Evolutionary conservation across 495 filamentous ascomycete genomes (phyloP).

Genomic region (Aspergillus conjunctus): DNA sequence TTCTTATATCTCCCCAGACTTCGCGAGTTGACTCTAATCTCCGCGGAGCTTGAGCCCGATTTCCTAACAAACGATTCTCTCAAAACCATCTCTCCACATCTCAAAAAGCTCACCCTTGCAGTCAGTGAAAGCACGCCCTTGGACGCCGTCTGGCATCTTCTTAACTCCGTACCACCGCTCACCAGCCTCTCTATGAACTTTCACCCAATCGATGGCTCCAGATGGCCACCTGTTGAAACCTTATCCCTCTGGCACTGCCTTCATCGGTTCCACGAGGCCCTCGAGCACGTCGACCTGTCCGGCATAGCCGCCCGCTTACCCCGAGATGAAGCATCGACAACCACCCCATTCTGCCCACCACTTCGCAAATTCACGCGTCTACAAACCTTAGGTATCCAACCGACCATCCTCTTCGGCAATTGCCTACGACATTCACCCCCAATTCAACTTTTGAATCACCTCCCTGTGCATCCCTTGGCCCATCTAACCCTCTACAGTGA

Average conservation of each 20-base stretch:
- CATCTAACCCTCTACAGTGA: conserved; percentile 1
- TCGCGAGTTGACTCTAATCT: too few species aligned
- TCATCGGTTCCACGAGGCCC: not conserved
- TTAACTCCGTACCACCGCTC: too few species aligned
- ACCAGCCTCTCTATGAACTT: not conserved
- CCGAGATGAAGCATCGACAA: not conserved
- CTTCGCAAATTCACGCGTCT: not conserved
- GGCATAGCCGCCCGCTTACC: not conserved
- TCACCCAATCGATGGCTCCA: not conserved
- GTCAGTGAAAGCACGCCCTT: too few species aligned
- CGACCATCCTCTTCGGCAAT: not conserved
- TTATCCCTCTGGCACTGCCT: not conserved
- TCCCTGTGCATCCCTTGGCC: not conserved
- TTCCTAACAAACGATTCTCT: too few species aligned
- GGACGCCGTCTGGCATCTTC: too few species aligned
- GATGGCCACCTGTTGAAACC: not conserved
- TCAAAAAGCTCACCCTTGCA: too few species aligned
- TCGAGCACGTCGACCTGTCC: conserved; percentile 5
- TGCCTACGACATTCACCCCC: not conserved
- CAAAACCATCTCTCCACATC: too few species aligned
- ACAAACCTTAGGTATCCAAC: conserved; percentile 5
- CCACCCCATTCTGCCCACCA: not conserved
- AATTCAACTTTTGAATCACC: not conserved
- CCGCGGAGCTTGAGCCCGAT: too few species aligned
- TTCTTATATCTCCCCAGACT: too few species aligned